Conservation (phyloP, 2,329 filamentous ascomycete species). For the Exophiala calicioides region DNA sequence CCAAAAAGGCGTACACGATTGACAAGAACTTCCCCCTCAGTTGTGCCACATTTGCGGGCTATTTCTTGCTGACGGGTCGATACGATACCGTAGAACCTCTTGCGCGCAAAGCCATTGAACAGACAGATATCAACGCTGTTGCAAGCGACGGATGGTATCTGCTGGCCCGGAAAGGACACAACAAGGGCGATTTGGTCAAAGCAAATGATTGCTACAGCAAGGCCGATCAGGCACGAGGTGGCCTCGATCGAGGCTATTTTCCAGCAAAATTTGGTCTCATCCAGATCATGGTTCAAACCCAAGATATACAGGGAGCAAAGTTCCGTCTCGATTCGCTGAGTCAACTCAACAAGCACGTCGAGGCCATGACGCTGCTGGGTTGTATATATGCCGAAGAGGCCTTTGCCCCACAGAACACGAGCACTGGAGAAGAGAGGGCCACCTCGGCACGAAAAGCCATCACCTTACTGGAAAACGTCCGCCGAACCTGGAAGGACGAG, state of each 20-base stretch:
- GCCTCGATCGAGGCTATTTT: conserved; percentile 84
- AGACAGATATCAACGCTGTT: conserved; percentile 93
- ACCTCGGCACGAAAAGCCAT: conserved; percentile 85
- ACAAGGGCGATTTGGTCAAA: conserved; percentile 70
- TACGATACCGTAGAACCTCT: conserved; percentile 81
- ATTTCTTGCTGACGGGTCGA: conserved; percentile 81
- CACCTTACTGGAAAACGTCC: conserved; percentile 77
- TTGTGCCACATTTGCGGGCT: conserved; percentile 84
- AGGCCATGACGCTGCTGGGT: conserved; percentile 89
- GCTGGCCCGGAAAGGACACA: conserved; percentile 87
- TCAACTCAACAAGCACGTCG: conserved; percentile 76
- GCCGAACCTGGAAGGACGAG: conserved; percentile 86
- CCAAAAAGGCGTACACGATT: conserved; percentile 88
- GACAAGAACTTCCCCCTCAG: conserved; percentile 89
- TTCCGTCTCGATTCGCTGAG: conserved; percentile 86
- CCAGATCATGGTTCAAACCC: conserved; percentile 77
- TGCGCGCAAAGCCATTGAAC: conserved; percentile 89
- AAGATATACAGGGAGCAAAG: conserved; percentile 88
- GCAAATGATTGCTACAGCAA: conserved; percentile 85
- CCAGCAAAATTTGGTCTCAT: conserved; percentile 94
- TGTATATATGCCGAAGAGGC: conserved; percentile 94
- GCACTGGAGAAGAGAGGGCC: conserved; percentile 88
- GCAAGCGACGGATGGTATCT: conserved; percentile 98
- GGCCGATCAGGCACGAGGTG: conserved; percentile 88
- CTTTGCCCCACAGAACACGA: conserved; percentile 71